Base-by-base conservation (phyloP, 257 asterid genomes). In the Catharanthus roseus region DNA sequence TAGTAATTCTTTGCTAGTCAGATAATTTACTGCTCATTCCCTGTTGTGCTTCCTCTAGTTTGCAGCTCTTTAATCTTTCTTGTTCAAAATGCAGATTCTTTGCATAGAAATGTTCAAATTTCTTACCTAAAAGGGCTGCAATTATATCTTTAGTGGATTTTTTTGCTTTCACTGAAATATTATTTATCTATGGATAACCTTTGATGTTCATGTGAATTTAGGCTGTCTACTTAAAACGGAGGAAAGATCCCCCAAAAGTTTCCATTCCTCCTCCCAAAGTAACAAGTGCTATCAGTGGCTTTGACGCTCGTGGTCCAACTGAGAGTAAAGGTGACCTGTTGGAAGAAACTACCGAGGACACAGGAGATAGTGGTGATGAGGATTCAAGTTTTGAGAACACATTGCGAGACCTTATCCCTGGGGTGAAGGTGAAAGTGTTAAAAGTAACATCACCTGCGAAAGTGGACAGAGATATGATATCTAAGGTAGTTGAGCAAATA, bases 171-270 rank as follows among this genome's bases (percentile, higher is more conserved):
- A 7, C 55, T 49, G 12, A 4, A 49, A 49, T 1, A 3, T 13
- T 21, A 31, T 8, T 65, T 39, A 15, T 47, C 28, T 10, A 41
- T 61, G 7, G 24, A 33, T 49, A 26, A 69, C 18, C 6, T 10
- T 45, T 36, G 58, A 36, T 56, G 13, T 67, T 58, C 53, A 34
- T 75, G 26, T 70, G 57, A 58, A 79, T 80, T 62, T 77, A 93
- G 99, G 97, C 96, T 66, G 96, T 89, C 68, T 93, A 91, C 89
- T 86, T 93, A 67, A 91, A 91, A 80, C 85, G 88, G 51, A 85
- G 75, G 67, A 89, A 75, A 81, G 72, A 75, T 79, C 84, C 90
- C n/a, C 80, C 61, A 56, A 86, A 83, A 79, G 76, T 71, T 23
- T 83, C 84, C 70, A 65, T 80, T 74, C 81, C 88, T 80, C 74